Conservation (phyloP, 495 filamentous ascomycete species). For the Annulohypoxylon bovei region DNA sequence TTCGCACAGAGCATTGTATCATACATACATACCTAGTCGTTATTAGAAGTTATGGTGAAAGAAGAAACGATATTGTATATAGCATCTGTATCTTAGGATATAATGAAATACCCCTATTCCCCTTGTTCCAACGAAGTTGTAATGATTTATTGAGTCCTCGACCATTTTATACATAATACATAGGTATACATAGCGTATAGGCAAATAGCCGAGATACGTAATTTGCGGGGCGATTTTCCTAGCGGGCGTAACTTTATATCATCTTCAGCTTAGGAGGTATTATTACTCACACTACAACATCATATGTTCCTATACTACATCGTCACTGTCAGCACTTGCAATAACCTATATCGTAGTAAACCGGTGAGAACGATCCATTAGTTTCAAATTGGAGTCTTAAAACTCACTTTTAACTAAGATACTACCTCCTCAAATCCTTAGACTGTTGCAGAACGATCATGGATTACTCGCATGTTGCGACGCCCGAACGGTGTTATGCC, state of each 20-base stretch:
- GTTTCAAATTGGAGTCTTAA: neutral
- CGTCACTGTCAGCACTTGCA: neutral
- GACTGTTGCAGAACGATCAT: conserved; percentile 4
- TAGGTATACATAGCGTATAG: no score
- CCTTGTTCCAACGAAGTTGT: neutral
- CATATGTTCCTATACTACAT: neutral
- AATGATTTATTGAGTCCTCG: neutral
- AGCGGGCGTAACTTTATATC: neutral
- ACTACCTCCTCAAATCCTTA: neutral
- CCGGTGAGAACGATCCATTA: neutral
- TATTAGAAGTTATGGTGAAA: neutral
- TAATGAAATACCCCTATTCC: conserved; percentile 7
- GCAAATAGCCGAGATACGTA: neutral
- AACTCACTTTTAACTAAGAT: neutral
- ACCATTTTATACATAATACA: no score
- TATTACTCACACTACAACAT: neutral
- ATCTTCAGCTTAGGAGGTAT: neutral
- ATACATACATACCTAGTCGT: neutral
- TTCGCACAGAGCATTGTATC: conserved; percentile 9
- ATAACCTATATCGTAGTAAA: neutral
- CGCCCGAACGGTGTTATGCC: conserved; percentile 73
- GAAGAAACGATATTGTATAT: conserved; percentile 22
- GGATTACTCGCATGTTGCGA: conserved; percentile 61
- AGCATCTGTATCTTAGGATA: neutral
- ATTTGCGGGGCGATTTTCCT: conserved; percentile 17